Conservation (phyloP, 257 asterid genomes). For the Jacaranda copaia region DNA sequence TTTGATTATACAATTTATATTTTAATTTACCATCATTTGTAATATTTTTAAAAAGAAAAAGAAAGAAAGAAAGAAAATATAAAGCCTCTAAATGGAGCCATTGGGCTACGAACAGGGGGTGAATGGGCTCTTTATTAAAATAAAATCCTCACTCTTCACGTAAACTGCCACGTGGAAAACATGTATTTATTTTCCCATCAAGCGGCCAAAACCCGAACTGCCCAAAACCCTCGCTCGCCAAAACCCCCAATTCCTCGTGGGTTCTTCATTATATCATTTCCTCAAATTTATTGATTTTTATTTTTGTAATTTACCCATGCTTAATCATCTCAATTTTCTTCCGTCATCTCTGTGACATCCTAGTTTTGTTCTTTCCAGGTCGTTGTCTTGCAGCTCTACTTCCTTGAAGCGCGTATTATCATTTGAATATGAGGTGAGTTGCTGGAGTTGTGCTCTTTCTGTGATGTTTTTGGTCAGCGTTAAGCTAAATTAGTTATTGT, state of each 20-base stretch:
- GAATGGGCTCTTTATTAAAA: too few species aligned
- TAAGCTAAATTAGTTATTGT: not conserved
- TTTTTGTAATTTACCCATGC: not conserved
- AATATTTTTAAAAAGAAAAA: too few species aligned
- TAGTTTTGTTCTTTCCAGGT: constrained; percentile 20
- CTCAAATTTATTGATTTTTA: not conserved
- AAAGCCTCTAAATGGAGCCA: not conserved
- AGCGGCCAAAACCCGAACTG: not conserved
- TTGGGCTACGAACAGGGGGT: constrained; percentile 12
- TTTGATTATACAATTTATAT: too few species aligned
- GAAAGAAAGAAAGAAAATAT: too few species aligned
- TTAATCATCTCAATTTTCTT: not conserved
- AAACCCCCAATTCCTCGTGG: constrained; percentile 34
- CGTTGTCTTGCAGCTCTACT: constrained; percentile 11
- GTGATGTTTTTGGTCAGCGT: not conserved
- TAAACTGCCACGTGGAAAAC: not conserved
- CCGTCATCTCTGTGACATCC: not conserved
- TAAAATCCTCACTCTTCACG: too few species aligned
- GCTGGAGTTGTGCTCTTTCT: not conserved
- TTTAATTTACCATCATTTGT: too few species aligned
- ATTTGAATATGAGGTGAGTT: constrained; percentile 41
- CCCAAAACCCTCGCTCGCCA: constrained; percentile 34
- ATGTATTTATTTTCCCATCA: not conserved
- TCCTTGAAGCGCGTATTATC: constrained; percentile 2
- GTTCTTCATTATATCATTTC: constrained; percentile 11